Conservation (phyloP, 2,329 filamentous ascomycete genomes). For the Pleoardoris graminearum region DNA sequence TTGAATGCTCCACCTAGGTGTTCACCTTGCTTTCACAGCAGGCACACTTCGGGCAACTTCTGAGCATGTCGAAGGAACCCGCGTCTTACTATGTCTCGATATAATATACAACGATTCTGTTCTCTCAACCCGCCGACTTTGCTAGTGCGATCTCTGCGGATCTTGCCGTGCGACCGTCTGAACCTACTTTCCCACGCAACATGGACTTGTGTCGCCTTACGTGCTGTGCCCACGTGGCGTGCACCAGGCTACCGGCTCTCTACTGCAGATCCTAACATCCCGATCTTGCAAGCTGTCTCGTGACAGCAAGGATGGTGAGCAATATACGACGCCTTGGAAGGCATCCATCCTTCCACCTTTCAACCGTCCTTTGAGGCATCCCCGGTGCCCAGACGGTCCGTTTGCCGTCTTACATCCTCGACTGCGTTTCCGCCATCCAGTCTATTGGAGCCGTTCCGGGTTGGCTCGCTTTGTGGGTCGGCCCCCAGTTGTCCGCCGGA, state of each 20-base stretch:
- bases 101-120: neutral
- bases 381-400: constrained; percentile 36
- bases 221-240: constrained; percentile 22
- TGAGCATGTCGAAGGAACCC: neutral
- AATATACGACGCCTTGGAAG: constrained; percentile 25
- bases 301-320: constrained; percentile 22
- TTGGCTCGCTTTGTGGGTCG: constrained; percentile 15
- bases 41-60: neutral
- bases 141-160: neutral
- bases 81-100: neutral
- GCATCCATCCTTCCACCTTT: constrained; percentile 22
- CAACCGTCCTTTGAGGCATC: constrained; percentile 29
- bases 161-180: neutral
- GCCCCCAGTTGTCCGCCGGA: constrained; percentile 24
- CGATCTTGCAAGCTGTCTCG: constrained; percentile 1
- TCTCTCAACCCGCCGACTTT: neutral
- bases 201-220: constrained; percentile 4
- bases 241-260: constrained; percentile 16
- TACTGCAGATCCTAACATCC: constrained; percentile 7
- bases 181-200: neutral
- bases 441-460: constrained; percentile 18
- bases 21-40: neutral
- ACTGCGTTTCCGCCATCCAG: constrained; percentile 25
- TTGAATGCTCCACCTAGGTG: neutral
- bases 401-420: constrained; percentile 37